Conservation (phyloP, 306 rosid species). For the Cercis canadensis region DNA sequence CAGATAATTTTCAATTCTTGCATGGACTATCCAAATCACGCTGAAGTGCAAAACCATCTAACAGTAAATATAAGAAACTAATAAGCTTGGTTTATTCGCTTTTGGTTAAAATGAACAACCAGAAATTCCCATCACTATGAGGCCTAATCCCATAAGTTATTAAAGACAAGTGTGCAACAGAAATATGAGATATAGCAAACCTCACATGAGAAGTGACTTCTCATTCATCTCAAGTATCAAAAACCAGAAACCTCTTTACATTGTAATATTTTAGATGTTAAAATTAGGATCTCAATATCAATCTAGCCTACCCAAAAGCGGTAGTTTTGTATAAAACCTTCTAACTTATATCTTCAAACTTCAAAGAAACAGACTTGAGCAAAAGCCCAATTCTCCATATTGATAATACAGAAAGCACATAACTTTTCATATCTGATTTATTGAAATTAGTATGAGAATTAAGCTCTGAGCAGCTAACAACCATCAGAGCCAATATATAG, state of each 20-base stretch:
- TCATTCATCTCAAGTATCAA: neutral
- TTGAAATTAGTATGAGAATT: no score
- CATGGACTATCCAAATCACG: neutral
- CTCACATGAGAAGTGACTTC: neutral
- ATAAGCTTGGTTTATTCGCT: no score
- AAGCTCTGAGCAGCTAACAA: no score
- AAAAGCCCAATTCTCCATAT: slow-evolving; percentile 23
- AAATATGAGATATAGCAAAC: no score
- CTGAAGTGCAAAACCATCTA: neutral
- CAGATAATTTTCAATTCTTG: neutral
- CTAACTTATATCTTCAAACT: neutral
- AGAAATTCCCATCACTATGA: neutral
- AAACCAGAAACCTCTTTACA: neutral
- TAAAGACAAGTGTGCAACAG: neutral
- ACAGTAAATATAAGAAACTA: no score
- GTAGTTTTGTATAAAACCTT: neutral
- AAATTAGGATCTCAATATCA: slow-evolving; percentile 3
- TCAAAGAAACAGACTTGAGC: neutral
- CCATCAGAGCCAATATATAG: no score
- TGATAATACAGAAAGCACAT: neutral
- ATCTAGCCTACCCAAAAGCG: neutral
- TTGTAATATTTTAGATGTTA: neutral
- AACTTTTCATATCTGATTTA: slow-evolving; percentile 22
- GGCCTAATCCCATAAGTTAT: neutral
- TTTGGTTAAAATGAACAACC: neutral